phyloP scores from a whole-genome alignment of 2,329 filamentous ascomycete genomes.

The Apiospora malaysiana region DNA sequence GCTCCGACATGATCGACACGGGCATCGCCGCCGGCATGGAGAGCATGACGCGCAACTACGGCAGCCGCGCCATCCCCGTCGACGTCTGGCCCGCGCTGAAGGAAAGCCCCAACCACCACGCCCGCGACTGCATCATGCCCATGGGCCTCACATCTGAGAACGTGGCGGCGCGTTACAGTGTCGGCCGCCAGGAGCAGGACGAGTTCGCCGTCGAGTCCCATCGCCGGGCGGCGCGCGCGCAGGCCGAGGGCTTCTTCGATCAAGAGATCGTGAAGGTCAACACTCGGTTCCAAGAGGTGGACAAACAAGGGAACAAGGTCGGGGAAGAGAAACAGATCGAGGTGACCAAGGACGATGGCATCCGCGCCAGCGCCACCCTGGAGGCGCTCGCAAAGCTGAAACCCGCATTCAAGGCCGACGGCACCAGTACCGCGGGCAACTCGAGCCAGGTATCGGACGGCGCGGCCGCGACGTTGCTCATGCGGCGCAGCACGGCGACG shows the following conservation, averaged over 20 bases:
- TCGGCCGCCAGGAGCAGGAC: conserved; percentile 80
- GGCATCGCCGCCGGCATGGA: conserved; percentile 93
- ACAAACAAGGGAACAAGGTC: conserved; percentile 63
- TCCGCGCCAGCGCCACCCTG: conserved; percentile 69
- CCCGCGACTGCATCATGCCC: conserved; percentile 87
- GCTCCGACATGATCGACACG: conserved; percentile 71
- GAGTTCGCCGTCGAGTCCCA: conserved; percentile 80
- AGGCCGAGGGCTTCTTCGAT: conserved; percentile 72
- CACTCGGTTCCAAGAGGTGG: conserved; percentile 69
- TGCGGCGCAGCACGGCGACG: conserved; percentile 80
- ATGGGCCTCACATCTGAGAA: conserved; percentile 95
- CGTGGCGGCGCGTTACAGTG: conserved; percentile 77
- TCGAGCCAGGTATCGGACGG: conserved; percentile 86
- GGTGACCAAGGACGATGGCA: conserved; percentile 81
- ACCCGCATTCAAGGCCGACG: conserved; percentile 80
- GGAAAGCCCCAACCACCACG: conserved; percentile 69
- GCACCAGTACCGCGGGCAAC: conserved; percentile 85
- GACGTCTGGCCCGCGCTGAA: conserved; percentile 78
- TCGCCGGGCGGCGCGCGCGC: conserved; percentile 72
- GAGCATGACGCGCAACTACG: conserved; percentile 95
- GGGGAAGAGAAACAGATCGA: conserved; percentile 66
- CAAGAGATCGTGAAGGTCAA: conserved; percentile 81
- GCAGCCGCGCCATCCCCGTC: conserved; percentile 79
- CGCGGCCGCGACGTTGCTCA: conserved; percentile 81
- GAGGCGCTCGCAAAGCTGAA: conserved; percentile 82